Percentiles rank a stretch among this genome's conserved stretches.
Conservation (phyloP, 805 yeast genomes). For the Suhomyces prunicola region DNA sequence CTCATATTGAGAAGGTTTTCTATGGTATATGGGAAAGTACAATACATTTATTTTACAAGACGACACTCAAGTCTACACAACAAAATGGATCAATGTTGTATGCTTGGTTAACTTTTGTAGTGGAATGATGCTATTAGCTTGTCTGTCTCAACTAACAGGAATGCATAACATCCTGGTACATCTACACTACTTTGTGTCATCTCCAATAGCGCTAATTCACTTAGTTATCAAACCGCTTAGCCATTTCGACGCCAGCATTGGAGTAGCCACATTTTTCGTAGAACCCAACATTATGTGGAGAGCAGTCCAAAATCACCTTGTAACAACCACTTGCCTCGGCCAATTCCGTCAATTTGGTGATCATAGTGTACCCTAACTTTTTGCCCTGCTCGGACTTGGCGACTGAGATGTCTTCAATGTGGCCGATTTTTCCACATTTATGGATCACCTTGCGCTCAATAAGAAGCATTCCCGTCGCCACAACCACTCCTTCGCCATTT, state of each 20-base stretch:
- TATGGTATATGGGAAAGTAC: not conserved
- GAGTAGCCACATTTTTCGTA: slow-evolving; percentile 84
- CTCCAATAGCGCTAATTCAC: not conserved
- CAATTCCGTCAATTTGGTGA: slow-evolving; percentile 55
- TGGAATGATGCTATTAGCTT: not conserved
- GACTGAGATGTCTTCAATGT: slow-evolving; percentile 92
- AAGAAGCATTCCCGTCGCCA: slow-evolving; percentile 80
- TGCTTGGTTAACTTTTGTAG: not conserved
- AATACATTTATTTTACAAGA: not conserved
- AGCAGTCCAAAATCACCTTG: slow-evolving; percentile 87
- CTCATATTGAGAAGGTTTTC: not conserved
- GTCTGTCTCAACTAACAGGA: not conserved
- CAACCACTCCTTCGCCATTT: slow-evolving; percentile 50
- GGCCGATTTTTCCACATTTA: slow-evolving; percentile 82
- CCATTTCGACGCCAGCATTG: slow-evolving; percentile 70
- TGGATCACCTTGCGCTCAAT: slow-evolving; percentile 84
- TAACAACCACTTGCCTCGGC: slow-evolving; percentile 70
- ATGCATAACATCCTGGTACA: too few species aligned
- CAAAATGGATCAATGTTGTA: not conserved
- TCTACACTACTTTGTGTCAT: not conserved
- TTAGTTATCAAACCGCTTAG: slow-evolving; percentile 37
- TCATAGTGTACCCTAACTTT: slow-evolving; percentile 68
- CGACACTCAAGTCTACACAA: not conserved
- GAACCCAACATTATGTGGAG: slow-evolving; percentile 74
- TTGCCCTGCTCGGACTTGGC: slow-evolving; percentile 74